phyloP scores from a whole-genome alignment of 371 early-diverging fungal species.

The Smittium culicis region DNA sequence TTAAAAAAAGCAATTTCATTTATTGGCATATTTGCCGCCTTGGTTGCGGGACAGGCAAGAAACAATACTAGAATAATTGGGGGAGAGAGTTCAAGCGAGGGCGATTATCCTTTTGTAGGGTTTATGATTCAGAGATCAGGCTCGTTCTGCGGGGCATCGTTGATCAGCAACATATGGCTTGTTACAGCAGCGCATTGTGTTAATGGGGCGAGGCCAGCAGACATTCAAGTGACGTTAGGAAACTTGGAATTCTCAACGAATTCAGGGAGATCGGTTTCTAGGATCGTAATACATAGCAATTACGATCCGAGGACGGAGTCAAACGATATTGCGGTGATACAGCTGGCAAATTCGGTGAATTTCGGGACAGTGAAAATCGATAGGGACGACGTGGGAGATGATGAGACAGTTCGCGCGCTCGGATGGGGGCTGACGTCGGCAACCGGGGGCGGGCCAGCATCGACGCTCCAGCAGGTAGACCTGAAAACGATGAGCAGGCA shows the following conservation, averaged over 20 bases:
- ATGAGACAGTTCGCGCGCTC: constrained; percentile 16
- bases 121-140: constrained; percentile 22
- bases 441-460: constrained; percentile 12
- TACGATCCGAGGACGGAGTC: constrained; percentile 16
- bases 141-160: constrained; percentile 32
- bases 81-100: constrained; percentile 16
- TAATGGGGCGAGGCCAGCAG: constrained; percentile 14
- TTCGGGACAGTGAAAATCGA: constrained; percentile 25
- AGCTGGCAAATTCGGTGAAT: constrained; percentile 13
- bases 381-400: constrained; percentile 10
- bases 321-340: constrained; percentile 27
- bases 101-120: constrained; percentile 28
- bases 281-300: constrained; percentile 22
- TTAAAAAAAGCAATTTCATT: no score
- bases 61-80: constrained; percentile 34
- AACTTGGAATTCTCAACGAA: constrained; percentile 19
- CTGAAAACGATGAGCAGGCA: constrained; percentile 12
- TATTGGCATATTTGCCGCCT: no score
- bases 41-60: no score
- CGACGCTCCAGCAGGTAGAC: constrained; percentile 21
- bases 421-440: constrained; percentile 31
- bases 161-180: constrained; percentile 26
- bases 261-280: constrained; percentile 16
- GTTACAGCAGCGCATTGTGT: constrained; percentile 39
- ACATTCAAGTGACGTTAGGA: constrained; percentile 23